Evolutionary conservation across 2,329 filamentous ascomycete genomes (phyloP), one percentile per base, ranked within the genome.

Genomic region (Pyrenophora teres): DNA sequence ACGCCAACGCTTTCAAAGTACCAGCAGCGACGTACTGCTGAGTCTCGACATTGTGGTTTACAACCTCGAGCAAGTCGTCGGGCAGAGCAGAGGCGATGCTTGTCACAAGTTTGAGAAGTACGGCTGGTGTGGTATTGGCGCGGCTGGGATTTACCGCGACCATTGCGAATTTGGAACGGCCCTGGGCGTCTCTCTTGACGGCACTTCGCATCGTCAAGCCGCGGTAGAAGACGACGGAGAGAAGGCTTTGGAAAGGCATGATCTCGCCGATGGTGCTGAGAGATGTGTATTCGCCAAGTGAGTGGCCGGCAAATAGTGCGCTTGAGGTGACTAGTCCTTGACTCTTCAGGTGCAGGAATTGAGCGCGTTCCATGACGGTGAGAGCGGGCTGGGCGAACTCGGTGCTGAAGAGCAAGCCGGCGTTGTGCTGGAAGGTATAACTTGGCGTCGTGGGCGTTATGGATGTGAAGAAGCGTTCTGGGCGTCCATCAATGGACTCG

Each of bases 1-100:
- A 39, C 2, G 33, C 37, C 37, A 40, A 15, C 15, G 37, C 37
- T 25, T 27, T 46, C 19, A 46, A 18, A 4, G 33, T 33, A 15
- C 71, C 74, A 5, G 73, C 68, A 38, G 70, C 73, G 30, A 76
- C 71, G 44, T 60, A 60, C 32, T 60, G 57, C 18, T 46, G 46
- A n/a, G 36, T 31, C 2, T 27, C 36, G 21, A 57, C 48, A 25
- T 60, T 60, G 57, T 52, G 52, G 45, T 60, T 60, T 19, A 60
- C 57, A 16, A 60, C 46, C 48, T 60, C 57, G 2, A 60, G 33
- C 32, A 46, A 13, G 6, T 25, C 18, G 3, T 25, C 18, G 6
- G 43, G 23, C n/a, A 32, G 13, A n/a, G 43, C 33, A 6, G 43
- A 30, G 27, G 43, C 33, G 6, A 46, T 46, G 9, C 19, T n/a